These are phyloP conservation scores for Penicillium samsonianum DNA, from an alignment of 495 filamentous ascomycete genomes.

Conservation along the genomic window DNA sequence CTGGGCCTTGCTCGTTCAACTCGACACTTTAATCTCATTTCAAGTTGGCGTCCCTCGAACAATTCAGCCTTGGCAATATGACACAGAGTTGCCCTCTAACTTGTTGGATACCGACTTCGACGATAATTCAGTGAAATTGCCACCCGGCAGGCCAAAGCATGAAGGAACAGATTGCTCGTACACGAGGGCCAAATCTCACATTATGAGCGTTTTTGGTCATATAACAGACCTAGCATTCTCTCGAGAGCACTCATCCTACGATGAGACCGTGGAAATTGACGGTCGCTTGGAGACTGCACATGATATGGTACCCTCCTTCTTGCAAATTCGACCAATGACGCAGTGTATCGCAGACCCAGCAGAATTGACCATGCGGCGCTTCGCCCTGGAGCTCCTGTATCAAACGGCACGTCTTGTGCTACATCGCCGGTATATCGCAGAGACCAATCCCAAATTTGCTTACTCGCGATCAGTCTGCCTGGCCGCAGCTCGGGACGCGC, in stretches of 20 bases:
- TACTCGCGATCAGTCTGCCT: conserved; percentile 82
- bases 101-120: conserved; percentile 48
- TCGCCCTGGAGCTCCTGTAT: conserved; percentile 76
- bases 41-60: conserved; percentile 50
- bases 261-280: conserved; percentile 78
- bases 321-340: conserved; percentile 68
- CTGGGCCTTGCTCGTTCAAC: conserved; percentile 42
- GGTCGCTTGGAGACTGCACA: conserved; percentile 67
- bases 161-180: conserved; percentile 42
- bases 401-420: conserved; percentile 81
- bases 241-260: conserved; percentile 59
- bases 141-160: conserved; percentile 36
- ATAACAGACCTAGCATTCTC: conserved; percentile 50
- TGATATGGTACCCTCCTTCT: conserved; percentile 64
- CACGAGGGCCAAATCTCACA: conserved; percentile 39
- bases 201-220: conserved; percentile 47
- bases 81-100: conserved; percentile 46
- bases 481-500: conserved; percentile 72
- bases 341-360: conserved; percentile 74
- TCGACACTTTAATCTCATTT: conserved; percentile 47
- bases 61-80: conserved; percentile 45
- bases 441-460: conserved; percentile 70
- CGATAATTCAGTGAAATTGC: conserved; percentile 35
- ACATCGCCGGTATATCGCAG: conserved; percentile 78
- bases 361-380: conserved; percentile 77